A percentile compares a stretch with the other conserved stretches of the same genome.
Evolutionary conservation across 2,329 filamentous ascomycete species (phyloP).

Genomic region (Huntiella omanensis): DNA sequence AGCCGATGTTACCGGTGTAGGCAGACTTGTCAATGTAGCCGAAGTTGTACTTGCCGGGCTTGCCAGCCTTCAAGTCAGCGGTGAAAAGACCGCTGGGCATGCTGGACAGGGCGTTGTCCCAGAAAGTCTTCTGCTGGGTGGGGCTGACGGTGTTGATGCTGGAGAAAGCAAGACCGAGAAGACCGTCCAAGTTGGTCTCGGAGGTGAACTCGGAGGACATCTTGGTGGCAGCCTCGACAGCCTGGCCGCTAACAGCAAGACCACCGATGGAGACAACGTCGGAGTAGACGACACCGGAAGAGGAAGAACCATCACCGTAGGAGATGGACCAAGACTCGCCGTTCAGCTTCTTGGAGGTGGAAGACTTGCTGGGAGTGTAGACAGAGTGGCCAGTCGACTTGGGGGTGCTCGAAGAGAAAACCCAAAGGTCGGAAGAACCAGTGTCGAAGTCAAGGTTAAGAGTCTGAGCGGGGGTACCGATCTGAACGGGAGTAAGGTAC

Average conservation of each 20-base stretch:
- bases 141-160: slow-evolving; percentile 20
- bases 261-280: slow-evolving; percentile 25
- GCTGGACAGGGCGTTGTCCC: slow-evolving; percentile 16
- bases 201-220: slow-evolving; percentile 23
- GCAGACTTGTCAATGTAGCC: slow-evolving; percentile 47
- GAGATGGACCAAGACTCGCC: slow-evolving; percentile 18
- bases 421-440: slow-evolving; percentile 24
- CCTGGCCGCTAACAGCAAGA: slow-evolving; percentile 22
- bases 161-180: slow-evolving; percentile 26
- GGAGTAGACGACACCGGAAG: slow-evolving; percentile 24
- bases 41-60: slow-evolving; percentile 52
- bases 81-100: slow-evolving; percentile 35
- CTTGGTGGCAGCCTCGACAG: slow-evolving; percentile 24
- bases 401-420: slow-evolving; percentile 18
- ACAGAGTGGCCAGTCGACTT: slow-evolving; percentile 15
- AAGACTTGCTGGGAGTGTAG: slow-evolving; percentile 17
- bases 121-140: slow-evolving; percentile 23
- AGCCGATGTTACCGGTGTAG: slow-evolving; percentile 41
- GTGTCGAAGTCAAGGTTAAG: slow-evolving; percentile 24
- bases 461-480: slow-evolving; percentile 15
- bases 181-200: slow-evolving; percentile 19
- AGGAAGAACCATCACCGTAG: slow-evolving; percentile 26
- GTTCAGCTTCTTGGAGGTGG: slow-evolving; percentile 15
- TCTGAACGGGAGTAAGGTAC: slow-evolving; percentile 6
- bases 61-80: slow-evolving; percentile 42